These are phyloP conservation scores for Rhizophora apiculata DNA, from an alignment of 345 rosid genomes.

Conservation along the genomic window DNA sequence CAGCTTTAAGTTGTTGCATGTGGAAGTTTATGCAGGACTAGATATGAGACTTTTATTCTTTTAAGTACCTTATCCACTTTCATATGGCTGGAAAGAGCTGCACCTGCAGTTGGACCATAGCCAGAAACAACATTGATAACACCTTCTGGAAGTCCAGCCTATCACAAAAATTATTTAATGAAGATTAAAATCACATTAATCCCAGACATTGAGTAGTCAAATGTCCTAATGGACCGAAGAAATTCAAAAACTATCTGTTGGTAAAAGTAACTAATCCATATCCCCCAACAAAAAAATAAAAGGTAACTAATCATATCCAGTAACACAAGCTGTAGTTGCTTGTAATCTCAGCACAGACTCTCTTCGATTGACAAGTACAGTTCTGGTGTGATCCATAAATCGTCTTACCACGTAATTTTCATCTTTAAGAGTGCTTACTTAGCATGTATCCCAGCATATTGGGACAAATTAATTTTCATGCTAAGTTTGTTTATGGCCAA, in stretches of 20 bases:
- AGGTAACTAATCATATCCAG: no score
- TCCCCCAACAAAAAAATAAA: no score
- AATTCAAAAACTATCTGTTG: neutral
- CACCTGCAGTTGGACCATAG: conserved; percentile 84
- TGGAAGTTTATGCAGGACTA: neutral
- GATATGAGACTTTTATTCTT: neutral
- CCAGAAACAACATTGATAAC: conserved; percentile 87
- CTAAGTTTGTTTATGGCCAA: no score
- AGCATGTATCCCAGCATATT: no score
- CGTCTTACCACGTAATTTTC: no score
- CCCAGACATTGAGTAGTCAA: neutral
- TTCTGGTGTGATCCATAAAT: no score
- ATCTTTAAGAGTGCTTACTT: no score
- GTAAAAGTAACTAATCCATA: no score
- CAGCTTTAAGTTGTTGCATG: neutral
- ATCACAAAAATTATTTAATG: conserved; percentile 10
- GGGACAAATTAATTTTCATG: no score
- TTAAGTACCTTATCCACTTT: conserved; percentile 74
- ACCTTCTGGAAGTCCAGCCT: conserved; percentile 97
- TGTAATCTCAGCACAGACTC: no score
- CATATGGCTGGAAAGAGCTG: conserved; percentile 90
- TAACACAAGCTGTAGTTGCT: no score
- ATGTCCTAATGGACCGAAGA: neutral
- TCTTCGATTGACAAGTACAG: no score
- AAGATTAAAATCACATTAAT: neutral